A percentile compares a stretch with the other conserved stretches of the same genome.
Conservation (phyloP, 169 alveolate genomes). For the Plasmodium knowlesi region DNA sequence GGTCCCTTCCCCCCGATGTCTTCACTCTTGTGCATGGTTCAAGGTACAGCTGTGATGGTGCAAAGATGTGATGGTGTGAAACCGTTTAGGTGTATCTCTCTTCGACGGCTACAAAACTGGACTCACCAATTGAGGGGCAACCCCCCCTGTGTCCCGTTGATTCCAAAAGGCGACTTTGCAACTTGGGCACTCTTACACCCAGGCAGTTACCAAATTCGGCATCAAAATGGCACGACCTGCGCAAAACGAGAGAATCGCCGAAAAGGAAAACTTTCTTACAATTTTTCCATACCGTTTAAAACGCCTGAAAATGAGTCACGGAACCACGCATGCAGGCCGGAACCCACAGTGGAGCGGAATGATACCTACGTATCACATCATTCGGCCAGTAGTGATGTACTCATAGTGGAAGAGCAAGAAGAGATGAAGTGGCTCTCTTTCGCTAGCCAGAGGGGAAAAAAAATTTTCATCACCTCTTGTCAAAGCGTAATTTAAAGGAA, state of each 20-base stretch:
- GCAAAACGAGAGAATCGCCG: background rate
- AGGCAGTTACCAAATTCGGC: background rate
- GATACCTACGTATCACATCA: background rate
- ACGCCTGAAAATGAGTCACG: background rate
- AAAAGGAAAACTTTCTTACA: background rate
- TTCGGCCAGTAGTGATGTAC: background rate
- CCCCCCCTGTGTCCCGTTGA: background rate
- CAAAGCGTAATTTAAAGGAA: background rate
- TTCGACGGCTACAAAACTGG: background rate
- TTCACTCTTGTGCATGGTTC: conserved; percentile 59
- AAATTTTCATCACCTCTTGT: background rate
- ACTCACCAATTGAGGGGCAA: background rate
- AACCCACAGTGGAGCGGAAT: background rate
- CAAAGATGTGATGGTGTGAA: background rate
- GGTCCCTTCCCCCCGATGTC: conserved; percentile 13
- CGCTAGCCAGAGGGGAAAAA: background rate
- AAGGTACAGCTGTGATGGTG: background rate
- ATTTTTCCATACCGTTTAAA: background rate
- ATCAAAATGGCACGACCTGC: background rate
- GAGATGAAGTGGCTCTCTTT: background rate
- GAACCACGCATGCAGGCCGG: background rate
- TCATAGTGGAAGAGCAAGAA: background rate
- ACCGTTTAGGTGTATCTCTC: background rate
- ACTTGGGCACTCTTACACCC: background rate
- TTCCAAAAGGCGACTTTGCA: background rate